Evolutionary conservation across 2,329 filamentous ascomycete species (phyloP).

Genomic region (Neurospora sp.): DNA sequence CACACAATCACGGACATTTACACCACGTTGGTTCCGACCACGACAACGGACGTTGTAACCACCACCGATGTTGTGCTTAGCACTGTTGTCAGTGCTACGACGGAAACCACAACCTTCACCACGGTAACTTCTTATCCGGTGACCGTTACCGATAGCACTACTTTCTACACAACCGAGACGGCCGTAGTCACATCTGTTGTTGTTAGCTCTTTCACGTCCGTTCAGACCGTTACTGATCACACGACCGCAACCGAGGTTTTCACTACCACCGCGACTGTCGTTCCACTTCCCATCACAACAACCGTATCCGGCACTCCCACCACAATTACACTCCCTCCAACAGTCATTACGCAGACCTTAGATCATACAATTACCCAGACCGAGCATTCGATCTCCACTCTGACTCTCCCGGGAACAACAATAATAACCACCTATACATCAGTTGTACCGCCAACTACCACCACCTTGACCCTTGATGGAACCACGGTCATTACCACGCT

Average conservation of each 20-base stretch:
- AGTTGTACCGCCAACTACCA: constrained; percentile 17
- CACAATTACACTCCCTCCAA: constrained; percentile 3
- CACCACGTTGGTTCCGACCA: constrained; percentile 5
- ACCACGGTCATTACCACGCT: constrained; percentile 13
- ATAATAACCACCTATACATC: constrained; percentile 11
- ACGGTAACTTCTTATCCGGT: constrained; percentile 11
- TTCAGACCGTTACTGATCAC: constrained; percentile 3
- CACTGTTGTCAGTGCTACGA: constrained; percentile 4
- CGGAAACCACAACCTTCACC: constrained; percentile 9
- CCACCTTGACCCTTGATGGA: constrained; percentile 17
- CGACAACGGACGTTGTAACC: constrained; percentile 4
- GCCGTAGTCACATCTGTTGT: constrained; percentile 10
- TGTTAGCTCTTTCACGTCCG: constrained; percentile 8
- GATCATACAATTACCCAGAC: constrained; percentile 2
- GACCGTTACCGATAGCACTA: constrained; percentile 17
- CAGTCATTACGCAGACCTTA: constrained; percentile 1
- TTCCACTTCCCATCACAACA: constrained; percentile 5
- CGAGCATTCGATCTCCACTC: not conserved
- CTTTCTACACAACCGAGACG: constrained; percentile 15
- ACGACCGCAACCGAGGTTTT: constrained; percentile 2
- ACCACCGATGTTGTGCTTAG: constrained; percentile 12
- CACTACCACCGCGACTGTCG: constrained; percentile 9
- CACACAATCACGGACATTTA: constrained; percentile 1
- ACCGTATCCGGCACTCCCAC: constrained; percentile 4
- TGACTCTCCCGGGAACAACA: constrained; percentile 8